Evolutionary conservation across 2,329 filamentous ascomycete species (phyloP), one percentile per base, ranked within the genome.

Genomic region (Fusarium nisikadoi): DNA sequence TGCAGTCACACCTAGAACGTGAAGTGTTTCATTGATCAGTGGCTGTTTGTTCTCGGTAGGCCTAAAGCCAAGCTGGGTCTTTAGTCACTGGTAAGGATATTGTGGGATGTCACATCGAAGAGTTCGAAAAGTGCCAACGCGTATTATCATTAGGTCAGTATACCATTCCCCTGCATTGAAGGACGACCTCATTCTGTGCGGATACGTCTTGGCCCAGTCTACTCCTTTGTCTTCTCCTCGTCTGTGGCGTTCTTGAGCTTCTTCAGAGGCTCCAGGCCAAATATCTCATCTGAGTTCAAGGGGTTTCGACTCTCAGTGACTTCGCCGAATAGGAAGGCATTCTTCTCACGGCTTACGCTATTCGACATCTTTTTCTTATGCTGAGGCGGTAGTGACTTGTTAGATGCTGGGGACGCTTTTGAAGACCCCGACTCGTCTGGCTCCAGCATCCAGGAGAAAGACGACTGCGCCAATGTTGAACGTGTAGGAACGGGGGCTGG

Each of bases 371-470:
- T 78, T 74, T 85, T 86, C 70, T 80, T 82, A 65, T 86, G 79
- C 63, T 77, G 76, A 17, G 75, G 56, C 11, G 80, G 69, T 8
- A 81, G 77, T 9, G 81, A 81, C 25, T 80, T 81, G 39, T 59
- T 72, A 12, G 73, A 50, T 7, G 77, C 66, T 6, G 72, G 35
- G 17, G 73, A 56, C 1, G 76, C 68, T 61, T 78, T 64, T 54
- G 76, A 71, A 43, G 66, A 74, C 16, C 52, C 63, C 0, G 83
- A 79, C 59, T 83, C 78, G 71, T 88, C 86, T 6, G 87, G 87
- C 72, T 91, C 90, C 5, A 94, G 84, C 92, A 94, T 94, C 91
- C 91, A 94, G 3, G 92, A 91, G 79, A 94, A 94, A 8, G 91
- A 92, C 12, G 92, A 94, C 72, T 93, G 91, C 2, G 91, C 91